Evolutionary conservation across 73 alveolate species (phyloP).

Genomic region (Tetrahymena malaccensis): DNA sequence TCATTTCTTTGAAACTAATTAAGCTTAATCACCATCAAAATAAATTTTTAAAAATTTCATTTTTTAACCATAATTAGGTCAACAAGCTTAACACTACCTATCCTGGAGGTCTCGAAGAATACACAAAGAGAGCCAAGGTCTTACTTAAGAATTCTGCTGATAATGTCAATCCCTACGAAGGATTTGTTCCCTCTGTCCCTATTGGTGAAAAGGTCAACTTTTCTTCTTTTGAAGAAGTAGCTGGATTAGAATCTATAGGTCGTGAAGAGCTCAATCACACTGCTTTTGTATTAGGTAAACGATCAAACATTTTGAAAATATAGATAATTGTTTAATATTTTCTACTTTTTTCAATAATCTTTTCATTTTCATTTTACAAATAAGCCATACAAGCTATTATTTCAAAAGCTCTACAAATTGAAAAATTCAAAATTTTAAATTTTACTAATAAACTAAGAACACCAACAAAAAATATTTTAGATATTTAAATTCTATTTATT

Average conservation of each 20-base stretch:
- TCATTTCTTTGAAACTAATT: background rate
- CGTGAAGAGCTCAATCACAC: slow-evolving; percentile 64
- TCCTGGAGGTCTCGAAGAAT: slow-evolving; percentile 93
- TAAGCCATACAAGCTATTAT: background rate
- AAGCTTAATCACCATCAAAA: too few relatives aligned
- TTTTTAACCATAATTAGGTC: background rate
- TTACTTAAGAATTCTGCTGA: slow-evolving; percentile 77
- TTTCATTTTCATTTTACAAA: background rate
- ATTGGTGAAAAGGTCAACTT: slow-evolving; percentile 68
- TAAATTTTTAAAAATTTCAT: too few relatives aligned
- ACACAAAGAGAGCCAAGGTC: slow-evolving; percentile 81
- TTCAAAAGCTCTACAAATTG: background rate
- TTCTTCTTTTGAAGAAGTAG: slow-evolving; percentile 49
- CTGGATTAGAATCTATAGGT: slow-evolving; percentile 73
- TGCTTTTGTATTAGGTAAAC: slow-evolving; percentile 66
- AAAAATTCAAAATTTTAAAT: too few relatives aligned
- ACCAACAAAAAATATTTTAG: too few relatives aligned
- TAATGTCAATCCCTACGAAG: slow-evolving; percentile 86
- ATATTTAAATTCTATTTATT: background rate
- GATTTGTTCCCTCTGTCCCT: slow-evolving; percentile 79
- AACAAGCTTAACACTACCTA: slow-evolving; percentile 27
- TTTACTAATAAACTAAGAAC: background rate
- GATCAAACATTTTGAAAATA: background rate
- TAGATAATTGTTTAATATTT: background rate
- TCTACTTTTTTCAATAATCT: background rate